Evolutionary conservation across 495 filamentous ascomycete species (phyloP), one percentile per base, ranked within the genome.

Genomic region (Trypethelium eluteriae): DNA sequence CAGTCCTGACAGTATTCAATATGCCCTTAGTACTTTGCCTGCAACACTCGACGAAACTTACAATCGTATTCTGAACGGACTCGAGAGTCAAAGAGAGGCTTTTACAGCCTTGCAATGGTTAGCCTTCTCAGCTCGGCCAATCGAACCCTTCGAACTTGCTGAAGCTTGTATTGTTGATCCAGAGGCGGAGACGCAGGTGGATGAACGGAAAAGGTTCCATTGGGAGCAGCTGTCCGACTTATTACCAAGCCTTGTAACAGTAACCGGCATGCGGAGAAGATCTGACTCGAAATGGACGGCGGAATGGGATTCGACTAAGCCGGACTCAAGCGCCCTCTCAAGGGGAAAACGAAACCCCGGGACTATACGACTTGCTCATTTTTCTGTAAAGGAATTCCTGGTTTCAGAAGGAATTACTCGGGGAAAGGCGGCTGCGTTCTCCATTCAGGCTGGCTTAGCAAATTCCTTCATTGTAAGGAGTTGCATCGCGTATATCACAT

Each of bases 331-430:
- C 41, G 14, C n/a, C n/a, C n/a, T n/a, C n/a, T n/a, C n/a, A n/a
- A 18, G 18, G 18, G 18, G 5, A 18, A 53, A 53, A 2, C 18
- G n/a, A 5, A 0, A 53, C 5, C 49, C 49, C 2, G 10, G 2
- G 5, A 25, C 10, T 53, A 36, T 73, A 7, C 56, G 67, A 62
- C 67, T 74, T 25, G 69, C 71, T 12, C 72, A 74, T 66, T 74
- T 69, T 65, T 74, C 71, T 4, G 69, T 74, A 12, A 73, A 70
- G 66, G 72, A 74, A 62, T 74, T 68, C 59, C 64, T 74, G 5
- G 56, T 62, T 39, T 72, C 70, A 11, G 44, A 67, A 38, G 41
- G 72, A 12, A 72, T 70, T 35, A 34, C 41, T 16, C 44, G 46
- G 2, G 57, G 44, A 61, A 44, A 59, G 34, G 64, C 68, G 0